phyloP scores from a whole-genome alignment of 371 early-diverging fungal genomes.

The Saksenaea oblongispora region DNA sequence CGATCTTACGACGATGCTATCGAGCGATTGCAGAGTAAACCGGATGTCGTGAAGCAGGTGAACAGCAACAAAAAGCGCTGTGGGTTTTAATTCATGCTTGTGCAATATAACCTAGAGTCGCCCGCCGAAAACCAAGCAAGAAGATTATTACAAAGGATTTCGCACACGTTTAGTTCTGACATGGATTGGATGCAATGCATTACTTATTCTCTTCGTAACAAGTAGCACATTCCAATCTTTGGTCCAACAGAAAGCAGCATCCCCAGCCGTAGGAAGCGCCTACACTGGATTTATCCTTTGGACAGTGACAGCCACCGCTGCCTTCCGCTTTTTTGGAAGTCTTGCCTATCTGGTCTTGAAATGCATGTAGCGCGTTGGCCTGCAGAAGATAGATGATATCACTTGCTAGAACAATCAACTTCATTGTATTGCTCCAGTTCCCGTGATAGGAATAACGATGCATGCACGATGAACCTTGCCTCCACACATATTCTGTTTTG shows the following conservation, averaged over 20 bases:
- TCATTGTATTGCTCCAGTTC: no score
- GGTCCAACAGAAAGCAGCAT: conserved; percentile 16
- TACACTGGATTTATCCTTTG: conserved; percentile 86
- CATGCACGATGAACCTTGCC: no score
- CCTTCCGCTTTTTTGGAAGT: conserved; percentile 81
- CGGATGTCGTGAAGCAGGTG: conserved; percentile 39
- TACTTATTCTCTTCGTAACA: conserved; percentile 73
- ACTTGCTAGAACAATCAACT: no score
- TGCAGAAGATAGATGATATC: no score
- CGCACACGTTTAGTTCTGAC: conserved; percentile 79
- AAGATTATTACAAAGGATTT: conserved; percentile 86
- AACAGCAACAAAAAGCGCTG: background rate
- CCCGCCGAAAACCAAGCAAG: conserved; percentile 77
- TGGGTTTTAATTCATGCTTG: no score
- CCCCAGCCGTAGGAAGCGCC: conserved; percentile 29
- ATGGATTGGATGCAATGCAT: conserved; percentile 85
- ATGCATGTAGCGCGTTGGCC: background rate
- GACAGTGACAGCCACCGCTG: conserved; percentile 76
- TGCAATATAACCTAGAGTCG: conserved; percentile 50
- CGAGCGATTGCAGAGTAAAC: conserved; percentile 48
- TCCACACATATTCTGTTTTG: no score
- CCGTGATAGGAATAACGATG: no score
- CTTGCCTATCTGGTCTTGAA: conserved; percentile 39
- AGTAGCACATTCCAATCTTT: conserved; percentile 48
- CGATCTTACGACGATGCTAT: conserved; percentile 73